These are phyloP conservation scores for Blastobotrys ciferrii DNA, from an alignment of 1,139 yeast species.

Conservation along the genomic window DNA sequence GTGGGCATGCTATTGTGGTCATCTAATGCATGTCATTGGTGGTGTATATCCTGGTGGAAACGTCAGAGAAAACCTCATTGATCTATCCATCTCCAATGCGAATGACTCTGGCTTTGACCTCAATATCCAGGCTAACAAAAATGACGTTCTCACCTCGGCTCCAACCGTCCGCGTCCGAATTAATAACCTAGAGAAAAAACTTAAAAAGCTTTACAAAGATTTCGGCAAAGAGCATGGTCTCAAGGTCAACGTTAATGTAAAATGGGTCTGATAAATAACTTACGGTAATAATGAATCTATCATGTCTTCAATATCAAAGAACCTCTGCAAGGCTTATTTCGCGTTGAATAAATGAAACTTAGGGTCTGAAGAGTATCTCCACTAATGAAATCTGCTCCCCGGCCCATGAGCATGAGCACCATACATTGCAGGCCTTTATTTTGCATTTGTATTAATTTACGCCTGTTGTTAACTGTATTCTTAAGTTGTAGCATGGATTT, in stretches of 20 bases:
- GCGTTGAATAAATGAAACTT: no score
- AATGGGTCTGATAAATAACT: no score
- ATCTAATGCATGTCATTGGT: constrained; percentile 67
- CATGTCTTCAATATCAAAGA: no score
- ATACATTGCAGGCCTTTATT: no score
- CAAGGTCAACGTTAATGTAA: constrained; percentile 28
- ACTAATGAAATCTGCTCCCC: no score
- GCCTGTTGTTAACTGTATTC: no score
- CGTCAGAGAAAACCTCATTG: constrained; percentile 51
- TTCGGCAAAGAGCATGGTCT: constrained; percentile 23
- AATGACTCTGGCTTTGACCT: constrained; percentile 30
- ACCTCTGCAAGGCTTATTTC: no score
- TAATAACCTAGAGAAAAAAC: constrained; percentile 32
- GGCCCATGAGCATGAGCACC: no score
- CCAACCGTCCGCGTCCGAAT: constrained; percentile 32
- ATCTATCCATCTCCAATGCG: constrained; percentile 28
- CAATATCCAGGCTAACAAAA: constrained; percentile 24
- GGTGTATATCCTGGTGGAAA: constrained; percentile 76
- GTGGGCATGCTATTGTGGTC: constrained; percentile 69
- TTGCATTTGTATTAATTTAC: no score
- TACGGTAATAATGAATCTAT: no score
- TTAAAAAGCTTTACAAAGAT: constrained; percentile 32
- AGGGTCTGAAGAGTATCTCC: no score
- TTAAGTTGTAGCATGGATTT: no score
- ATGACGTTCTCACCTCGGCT: constrained; percentile 30